Percentiles rank a stretch among this genome's conserved stretches.
Evolutionary conservation across 208 protist genomes (phyloP).

Genomic region (Crithidia expoeki): DNA sequence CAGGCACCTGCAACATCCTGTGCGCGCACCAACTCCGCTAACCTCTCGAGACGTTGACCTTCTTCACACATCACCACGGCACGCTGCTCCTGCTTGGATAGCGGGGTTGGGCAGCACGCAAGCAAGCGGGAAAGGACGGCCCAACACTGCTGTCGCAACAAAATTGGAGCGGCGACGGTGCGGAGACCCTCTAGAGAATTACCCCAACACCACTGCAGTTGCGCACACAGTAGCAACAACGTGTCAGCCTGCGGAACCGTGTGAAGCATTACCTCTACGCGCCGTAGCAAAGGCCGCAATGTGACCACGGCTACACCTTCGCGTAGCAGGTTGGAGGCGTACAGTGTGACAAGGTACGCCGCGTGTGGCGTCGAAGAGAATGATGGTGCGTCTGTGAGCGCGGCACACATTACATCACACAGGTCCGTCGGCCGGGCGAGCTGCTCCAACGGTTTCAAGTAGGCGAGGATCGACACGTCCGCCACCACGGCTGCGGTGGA

Average conservation of each 20-base stretch:
- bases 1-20: conserved; percentile 9
- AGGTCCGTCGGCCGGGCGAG: conserved; percentile 5
- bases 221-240: conserved; percentile 25
- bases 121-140: conserved; percentile 8
- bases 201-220: conserved; percentile 31
- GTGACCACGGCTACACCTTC: conserved; percentile 7
- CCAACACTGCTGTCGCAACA: conserved; percentile 20
- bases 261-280: conserved; percentile 1
- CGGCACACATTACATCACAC: conserved; percentile 23
- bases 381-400: neutral
- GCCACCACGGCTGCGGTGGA: conserved; percentile 10
- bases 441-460: conserved; percentile 14
- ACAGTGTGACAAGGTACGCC: conserved; percentile 13
- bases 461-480: conserved; percentile 3
- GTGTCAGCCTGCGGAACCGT: conserved; percentile 8
- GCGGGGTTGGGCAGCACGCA: conserved; percentile 12
- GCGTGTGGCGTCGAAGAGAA: neutral
- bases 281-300: conserved; percentile 19
- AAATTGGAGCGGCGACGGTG: conserved; percentile 14
- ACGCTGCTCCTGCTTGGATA: conserved; percentile 22
- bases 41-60: neutral
- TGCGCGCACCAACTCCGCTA: conserved; percentile 8
- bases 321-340: conserved; percentile 14
- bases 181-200: conserved; percentile 29
- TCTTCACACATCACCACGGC: conserved; percentile 3